Evolutionary conservation across 139 green algal genomes (phyloP).

Genomic region (Diplosphaera chodatii): DNA sequence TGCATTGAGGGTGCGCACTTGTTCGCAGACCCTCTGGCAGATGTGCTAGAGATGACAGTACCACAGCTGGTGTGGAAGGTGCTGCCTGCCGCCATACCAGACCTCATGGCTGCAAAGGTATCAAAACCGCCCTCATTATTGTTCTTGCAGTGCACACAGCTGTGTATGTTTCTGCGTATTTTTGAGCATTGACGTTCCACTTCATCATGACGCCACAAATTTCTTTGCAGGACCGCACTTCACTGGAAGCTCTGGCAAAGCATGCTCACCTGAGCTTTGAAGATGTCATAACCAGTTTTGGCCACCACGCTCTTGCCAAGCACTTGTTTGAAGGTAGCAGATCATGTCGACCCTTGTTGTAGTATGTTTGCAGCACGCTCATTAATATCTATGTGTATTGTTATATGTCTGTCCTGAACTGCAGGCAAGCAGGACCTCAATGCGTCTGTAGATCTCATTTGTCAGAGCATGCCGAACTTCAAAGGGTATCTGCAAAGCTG

Average conservation of each 20-base stretch:
- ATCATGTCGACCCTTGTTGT: no score
- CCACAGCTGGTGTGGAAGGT: slow-evolving; percentile 17
- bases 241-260: slow-evolving; percentile 30
- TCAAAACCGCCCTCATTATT: background rate
- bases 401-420: no score
- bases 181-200: no score
- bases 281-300: slow-evolving; percentile 13
- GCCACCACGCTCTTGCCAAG: slow-evolving; percentile 30
- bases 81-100: slow-evolving; percentile 20
- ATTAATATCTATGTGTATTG: no score
- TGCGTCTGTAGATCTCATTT: slow-evolving; percentile 25
- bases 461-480: slow-evolving; percentile 31
- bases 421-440: slow-evolving; percentile 25
- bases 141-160: no score
- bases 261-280: slow-evolving; percentile 7
- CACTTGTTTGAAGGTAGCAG: slow-evolving; percentile 24
- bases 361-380: no score
- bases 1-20: no score
- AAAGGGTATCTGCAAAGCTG: slow-evolving; percentile 15
- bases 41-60: slow-evolving; percentile 17
- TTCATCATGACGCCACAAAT: no score
- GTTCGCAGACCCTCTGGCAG: slow-evolving; percentile 7
- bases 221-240: slow-evolving; percentile 9
- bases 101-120: slow-evolving; percentile 5
- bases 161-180: slow-evolving; percentile 24